Evolutionary conservation across 2,329 filamentous ascomycete species (phyloP).

Genomic region (Microdochium trichocladiopsis): DNA sequence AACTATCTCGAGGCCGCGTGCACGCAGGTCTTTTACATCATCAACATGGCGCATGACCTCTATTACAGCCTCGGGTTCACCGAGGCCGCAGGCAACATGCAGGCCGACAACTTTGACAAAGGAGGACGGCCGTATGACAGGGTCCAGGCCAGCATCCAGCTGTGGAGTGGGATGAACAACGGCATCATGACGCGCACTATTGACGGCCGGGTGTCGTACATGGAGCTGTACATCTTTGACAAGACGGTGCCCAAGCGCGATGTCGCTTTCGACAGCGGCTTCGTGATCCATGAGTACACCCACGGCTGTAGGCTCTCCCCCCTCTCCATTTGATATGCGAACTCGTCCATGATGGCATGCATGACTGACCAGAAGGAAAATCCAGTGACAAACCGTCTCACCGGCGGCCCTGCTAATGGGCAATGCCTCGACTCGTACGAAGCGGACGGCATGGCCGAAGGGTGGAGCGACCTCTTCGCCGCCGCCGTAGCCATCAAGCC

Average conservation of each 20-base stretch:
- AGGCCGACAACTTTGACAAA: slow-evolving; percentile 40
- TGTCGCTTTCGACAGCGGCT: slow-evolving; percentile 42
- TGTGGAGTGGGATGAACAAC: slow-evolving; percentile 40
- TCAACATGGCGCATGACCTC: slow-evolving; percentile 47
- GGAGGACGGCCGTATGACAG: slow-evolving; percentile 39
- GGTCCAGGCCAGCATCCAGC: slow-evolving; percentile 43
- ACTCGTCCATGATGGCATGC: not conserved
- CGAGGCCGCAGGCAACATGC: slow-evolving; percentile 47
- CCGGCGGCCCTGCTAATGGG: slow-evolving; percentile 41
- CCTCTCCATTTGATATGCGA: not conserved
- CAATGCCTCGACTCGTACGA: slow-evolving; percentile 39
- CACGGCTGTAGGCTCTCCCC: slow-evolving; percentile 26
- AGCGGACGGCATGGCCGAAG: slow-evolving; percentile 49
- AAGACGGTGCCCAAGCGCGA: slow-evolving; percentile 34
- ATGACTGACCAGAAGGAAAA: not conserved
- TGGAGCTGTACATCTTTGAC: slow-evolving; percentile 48
- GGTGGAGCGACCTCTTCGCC: slow-evolving; percentile 51
- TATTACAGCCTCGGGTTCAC: slow-evolving; percentile 45
- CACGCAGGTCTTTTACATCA: slow-evolving; percentile 48
- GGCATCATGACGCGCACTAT: slow-evolving; percentile 43
- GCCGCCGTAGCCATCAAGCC: slow-evolving; percentile 39
- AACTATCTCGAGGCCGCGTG: slow-evolving; percentile 41
- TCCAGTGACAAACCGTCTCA: slow-evolving; percentile 44
- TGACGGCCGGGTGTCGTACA: slow-evolving; percentile 36
- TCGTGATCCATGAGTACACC: slow-evolving; percentile 48